These are phyloP conservation scores for Capsella bursapastoris DNA, from an alignment of 345 rosid genomes.

Conservation along the genomic window DNA sequence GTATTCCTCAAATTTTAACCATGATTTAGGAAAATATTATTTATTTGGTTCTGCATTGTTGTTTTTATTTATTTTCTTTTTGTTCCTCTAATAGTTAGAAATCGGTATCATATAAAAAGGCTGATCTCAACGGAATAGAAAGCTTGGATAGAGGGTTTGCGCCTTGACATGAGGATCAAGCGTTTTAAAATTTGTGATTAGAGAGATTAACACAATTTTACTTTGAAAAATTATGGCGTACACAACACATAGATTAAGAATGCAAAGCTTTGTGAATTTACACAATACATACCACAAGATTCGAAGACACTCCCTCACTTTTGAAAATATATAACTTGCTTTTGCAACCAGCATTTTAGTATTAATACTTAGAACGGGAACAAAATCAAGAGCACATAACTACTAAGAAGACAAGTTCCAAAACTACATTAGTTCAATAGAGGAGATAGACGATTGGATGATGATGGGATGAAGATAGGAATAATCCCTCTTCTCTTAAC, in stretches of 20 bases:
- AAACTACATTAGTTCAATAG: not conserved
- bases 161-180: too few relatives aligned
- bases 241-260: not conserved
- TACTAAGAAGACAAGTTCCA: not conserved
- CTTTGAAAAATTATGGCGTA: too few relatives aligned
- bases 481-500: conserved; percentile 28
- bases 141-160: too few relatives aligned
- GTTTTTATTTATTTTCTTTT: too few relatives aligned
- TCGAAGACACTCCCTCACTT: not conserved
- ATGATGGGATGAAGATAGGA: conserved; percentile 27
- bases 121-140: too few relatives aligned
- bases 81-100: too few relatives aligned
- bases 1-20: too few relatives aligned
- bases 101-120: too few relatives aligned
- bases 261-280: not conserved
- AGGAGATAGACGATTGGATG: conserved; percentile 14
- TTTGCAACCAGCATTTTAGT: not conserved
- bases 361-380: not conserved
- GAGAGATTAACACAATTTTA: too few relatives aligned
- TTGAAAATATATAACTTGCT: not conserved
- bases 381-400: not conserved
- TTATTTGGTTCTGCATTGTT: too few relatives aligned
- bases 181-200: too few relatives aligned
- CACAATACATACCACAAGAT: not conserved
- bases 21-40: too few relatives aligned